Base-by-base conservation (phyloP, 2,329 filamentous ascomycete genomes). In the Sporothrix schenckii region DNA sequence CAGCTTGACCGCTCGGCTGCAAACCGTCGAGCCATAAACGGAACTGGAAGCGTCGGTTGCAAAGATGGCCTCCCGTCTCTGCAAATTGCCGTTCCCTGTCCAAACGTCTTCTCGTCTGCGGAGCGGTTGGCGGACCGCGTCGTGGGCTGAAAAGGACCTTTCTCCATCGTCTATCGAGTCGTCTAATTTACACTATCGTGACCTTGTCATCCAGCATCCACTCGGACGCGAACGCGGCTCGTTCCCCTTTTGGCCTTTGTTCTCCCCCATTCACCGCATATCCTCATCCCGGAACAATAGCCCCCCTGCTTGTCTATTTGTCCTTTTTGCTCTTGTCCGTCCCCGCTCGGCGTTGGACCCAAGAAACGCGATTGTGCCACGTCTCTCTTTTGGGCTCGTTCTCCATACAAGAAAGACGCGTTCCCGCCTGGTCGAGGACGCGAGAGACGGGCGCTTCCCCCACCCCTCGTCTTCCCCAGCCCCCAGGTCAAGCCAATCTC, bases 381-480 rank as follows among this genome's bases (percentile, higher is more conserved):
- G 61, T 65, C 61, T 34, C 3, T 7, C 24, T 13, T 52, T 66
- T 49, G 14, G 44, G 13, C 47, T 14, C 49, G 19, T 53, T 66
- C 56, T 53, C 61, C 66, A 24, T 50, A 69, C 66, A 69, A 69
- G 66, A 69, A 58, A 69, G 66, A 60, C 66, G 66, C 66, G 66
- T 61, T 49, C 24, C 41, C 44, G 54, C 50, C n/a, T 11, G 65
- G 27, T 39, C 58, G 27, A 16, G 14, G n/a, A 39, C 54, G 49
- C 49, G 9, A 19, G 24, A 9, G 54, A n/a, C 58, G 24, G 34
- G 39, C 14, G n/a, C 16, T 39, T 24, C 24, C 16, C 52, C 4
- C 7, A 4, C 30, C 21, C 16, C 30, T 39, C 54, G 16, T 58
- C 24, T n/a, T 60, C 58, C 19, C 39, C 11, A n/a, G 39, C n/a